A percentile compares a stretch with the other conserved stretches of the same genome.
These are phyloP conservation scores for Rhododendron kiyosumense DNA, from an alignment of 148 eudicot genomes.

Conservation along the genomic window DNA sequence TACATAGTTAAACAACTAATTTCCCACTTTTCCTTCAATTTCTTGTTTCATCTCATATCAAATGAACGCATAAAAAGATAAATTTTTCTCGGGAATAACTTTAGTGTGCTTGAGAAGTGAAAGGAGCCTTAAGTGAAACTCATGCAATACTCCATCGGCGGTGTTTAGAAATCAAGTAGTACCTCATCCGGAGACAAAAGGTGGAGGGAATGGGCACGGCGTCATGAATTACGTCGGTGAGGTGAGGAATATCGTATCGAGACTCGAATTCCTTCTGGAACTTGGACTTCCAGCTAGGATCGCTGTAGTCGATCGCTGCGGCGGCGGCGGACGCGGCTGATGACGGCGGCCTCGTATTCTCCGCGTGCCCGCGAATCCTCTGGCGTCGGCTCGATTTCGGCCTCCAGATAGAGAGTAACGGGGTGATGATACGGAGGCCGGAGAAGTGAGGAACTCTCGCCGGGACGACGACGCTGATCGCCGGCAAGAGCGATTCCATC, in stretches of 20 bases:
- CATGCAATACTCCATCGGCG: no score
- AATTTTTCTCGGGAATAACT: no score
- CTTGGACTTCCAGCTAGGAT: conserved; percentile 79
- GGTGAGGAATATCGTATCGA: conserved; percentile 69
- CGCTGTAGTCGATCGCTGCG: conserved; percentile 46
- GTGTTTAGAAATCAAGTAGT: not conserved
- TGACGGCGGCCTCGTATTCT: not conserved
- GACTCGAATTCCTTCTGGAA: conserved; percentile 58
- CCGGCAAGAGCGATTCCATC: conserved; percentile 54
- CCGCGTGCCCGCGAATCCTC: conserved; percentile 13
- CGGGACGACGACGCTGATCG: conserved; percentile 32
- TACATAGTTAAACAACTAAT: no score
- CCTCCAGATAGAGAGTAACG: not conserved
- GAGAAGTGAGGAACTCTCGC: not conserved
- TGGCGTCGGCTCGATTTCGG: not conserved
- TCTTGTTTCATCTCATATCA: no score
- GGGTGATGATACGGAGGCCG: not conserved
- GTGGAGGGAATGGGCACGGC: conserved; percentile 80
- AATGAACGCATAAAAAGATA: no score
- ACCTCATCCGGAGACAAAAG: conserved; percentile 92
- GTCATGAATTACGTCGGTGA: conserved; percentile 59
- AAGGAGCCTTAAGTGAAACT: no score
- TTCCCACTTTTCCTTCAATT: no score
- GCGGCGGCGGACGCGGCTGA: not conserved
- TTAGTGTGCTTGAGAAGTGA: no score